These are phyloP conservation scores for Heliamphora exappendiculata DNA, from an alignment of 148 eudicot species.

Conservation along the genomic window DNA sequence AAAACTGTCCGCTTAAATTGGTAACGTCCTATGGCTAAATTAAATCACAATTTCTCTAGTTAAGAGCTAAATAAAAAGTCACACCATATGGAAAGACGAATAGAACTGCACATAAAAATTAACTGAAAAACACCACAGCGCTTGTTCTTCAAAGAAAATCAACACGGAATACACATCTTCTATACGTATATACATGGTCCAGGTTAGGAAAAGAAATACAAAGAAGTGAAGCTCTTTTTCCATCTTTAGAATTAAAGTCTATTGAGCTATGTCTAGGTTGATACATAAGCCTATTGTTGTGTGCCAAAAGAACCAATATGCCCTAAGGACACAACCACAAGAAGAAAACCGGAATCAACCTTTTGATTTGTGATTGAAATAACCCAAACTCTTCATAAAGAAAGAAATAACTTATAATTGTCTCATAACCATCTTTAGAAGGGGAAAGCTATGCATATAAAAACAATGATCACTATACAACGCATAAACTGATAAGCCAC, in stretches of 20 bases:
- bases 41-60: neutral
- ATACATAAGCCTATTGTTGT: neutral
- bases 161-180: neutral
- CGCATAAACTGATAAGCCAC: neutral
- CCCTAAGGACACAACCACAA: conserved; percentile 14
- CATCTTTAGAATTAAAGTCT: conserved; percentile 7
- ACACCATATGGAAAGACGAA: neutral
- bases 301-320: conserved; percentile 18
- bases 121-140: neutral
- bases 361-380: conserved; percentile 19
- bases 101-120: neutral
- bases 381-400: neutral
- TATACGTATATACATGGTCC: neutral
- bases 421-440: neutral
- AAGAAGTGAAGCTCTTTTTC: conserved; percentile 5
- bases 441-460: neutral
- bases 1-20: neutral
- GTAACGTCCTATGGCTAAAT: neutral
- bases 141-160: neutral
- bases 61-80: neutral
- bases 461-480: neutral
- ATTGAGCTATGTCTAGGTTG: conserved; percentile 9
- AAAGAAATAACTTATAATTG: neutral
- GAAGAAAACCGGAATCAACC: conserved; percentile 22
- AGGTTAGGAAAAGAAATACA: neutral